A percentile compares a stretch with the other conserved stretches of the same genome.
Evolutionary conservation across 2,329 filamentous ascomycete species (phyloP).

Genomic region (Calonectria honghensis): DNA sequence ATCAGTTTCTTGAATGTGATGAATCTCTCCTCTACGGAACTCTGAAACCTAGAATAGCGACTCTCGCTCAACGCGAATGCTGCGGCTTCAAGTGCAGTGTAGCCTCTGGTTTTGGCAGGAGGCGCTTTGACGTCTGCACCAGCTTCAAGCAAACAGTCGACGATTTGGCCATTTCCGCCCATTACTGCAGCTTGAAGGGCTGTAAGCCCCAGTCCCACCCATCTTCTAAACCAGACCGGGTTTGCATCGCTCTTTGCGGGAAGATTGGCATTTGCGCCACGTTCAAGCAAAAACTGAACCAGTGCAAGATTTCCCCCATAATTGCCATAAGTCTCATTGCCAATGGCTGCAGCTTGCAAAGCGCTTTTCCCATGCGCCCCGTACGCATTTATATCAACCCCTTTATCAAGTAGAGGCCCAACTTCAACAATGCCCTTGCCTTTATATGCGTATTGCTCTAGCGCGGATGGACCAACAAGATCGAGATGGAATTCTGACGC

Average conservation of each 20-base stretch:
- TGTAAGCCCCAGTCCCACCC: not conserved
- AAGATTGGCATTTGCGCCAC: not conserved
- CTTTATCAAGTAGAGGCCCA: not conserved
- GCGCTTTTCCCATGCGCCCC: not conserved
- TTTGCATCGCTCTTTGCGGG: not conserved
- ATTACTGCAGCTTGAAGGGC: not conserved
- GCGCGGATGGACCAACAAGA: not conserved
- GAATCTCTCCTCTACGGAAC: too few relatives aligned
- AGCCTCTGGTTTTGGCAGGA: not conserved
- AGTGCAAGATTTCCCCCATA: not conserved
- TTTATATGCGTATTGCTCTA: not conserved
- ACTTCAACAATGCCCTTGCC: not conserved
- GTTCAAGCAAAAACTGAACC: not conserved
- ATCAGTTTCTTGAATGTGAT: slow-evolving; percentile 5
- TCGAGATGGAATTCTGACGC: not conserved
- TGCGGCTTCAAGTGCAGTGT: slow-evolving; percentile 1
- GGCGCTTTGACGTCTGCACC: not conserved
- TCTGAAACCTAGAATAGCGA: too few relatives aligned
- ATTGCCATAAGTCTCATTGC: too few relatives aligned
- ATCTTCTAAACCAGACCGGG: too few relatives aligned
- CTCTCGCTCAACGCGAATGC: too few relatives aligned
- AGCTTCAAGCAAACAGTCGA: not conserved
- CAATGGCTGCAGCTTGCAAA: slow-evolving; percentile 4
- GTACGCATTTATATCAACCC: slow-evolving; percentile 26
- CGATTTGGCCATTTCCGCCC: not conserved